A percentile compares a stretch with the other conserved stretches of the same genome.
phyloP scores from a whole-genome alignment of 1,284 basidiomycete species.

The Lentinula novae-zelandiae region DNA sequence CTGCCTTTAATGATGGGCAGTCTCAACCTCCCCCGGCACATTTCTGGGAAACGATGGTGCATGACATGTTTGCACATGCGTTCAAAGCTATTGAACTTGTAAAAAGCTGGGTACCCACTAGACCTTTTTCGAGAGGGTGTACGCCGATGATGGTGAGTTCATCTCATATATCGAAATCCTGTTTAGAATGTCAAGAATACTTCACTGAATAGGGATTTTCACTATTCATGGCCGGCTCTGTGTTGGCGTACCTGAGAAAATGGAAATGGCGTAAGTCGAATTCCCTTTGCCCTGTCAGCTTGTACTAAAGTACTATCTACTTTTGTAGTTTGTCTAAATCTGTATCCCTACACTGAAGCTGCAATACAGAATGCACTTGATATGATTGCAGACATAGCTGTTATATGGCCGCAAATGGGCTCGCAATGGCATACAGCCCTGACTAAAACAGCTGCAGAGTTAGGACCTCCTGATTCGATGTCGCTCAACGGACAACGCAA shows the following conservation, averaged over 20 bases:
- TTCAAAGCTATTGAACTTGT: constrained; percentile 17
- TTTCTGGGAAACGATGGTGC: constrained; percentile 18
- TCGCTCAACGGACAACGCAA: constrained; percentile 1
- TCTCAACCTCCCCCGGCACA: constrained; percentile 9
- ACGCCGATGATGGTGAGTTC: constrained; percentile 17
- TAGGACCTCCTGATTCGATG: constrained; percentile 2
- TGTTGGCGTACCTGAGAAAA: constrained; percentile 14
- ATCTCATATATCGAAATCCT: neutral
- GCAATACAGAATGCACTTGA: constrained; percentile 12
- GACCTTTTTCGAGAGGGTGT: constrained; percentile 16
- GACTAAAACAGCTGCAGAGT: neutral
- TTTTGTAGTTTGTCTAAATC: constrained; percentile 12
- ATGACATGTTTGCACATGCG: constrained; percentile 17
- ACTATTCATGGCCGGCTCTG: constrained; percentile 17
- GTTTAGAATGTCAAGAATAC: neutral
- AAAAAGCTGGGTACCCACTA: constrained; percentile 16
- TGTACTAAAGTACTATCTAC: neutral
- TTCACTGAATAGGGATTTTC: constrained; percentile 13
- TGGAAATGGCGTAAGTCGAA: constrained; percentile 17
- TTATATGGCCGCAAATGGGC: constrained; percentile 16
- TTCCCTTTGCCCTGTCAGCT: neutral
- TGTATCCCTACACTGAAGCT: constrained; percentile 10
- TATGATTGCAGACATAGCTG: constrained; percentile 15
- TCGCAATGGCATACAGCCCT: constrained; percentile 14
- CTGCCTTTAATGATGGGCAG: neutral